Conservation (phyloP, 2,329 filamentous ascomycete species). For the Byssochlamys sp. region DNA sequence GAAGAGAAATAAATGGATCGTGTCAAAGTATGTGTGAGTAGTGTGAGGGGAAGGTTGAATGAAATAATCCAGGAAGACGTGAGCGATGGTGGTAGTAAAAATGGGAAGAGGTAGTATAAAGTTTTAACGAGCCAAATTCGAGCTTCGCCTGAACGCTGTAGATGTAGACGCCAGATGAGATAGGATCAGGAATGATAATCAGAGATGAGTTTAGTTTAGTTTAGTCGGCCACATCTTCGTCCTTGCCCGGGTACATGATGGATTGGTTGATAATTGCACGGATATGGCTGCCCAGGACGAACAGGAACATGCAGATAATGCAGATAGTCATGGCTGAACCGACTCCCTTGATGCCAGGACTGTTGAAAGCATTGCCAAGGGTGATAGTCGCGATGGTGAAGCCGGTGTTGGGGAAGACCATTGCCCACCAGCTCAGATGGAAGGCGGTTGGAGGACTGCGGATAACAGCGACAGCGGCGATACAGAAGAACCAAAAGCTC, state of each 20-base stretch:
- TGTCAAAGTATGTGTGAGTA: neutral
- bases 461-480: slow-evolving; percentile 40
- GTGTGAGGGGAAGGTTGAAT: neutral
- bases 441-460: slow-evolving; percentile 36
- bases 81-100: neutral
- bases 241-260: slow-evolving; percentile 51
- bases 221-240: slow-evolving; percentile 43
- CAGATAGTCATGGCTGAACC: slow-evolving; percentile 48
- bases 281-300: slow-evolving; percentile 42
- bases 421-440: slow-evolving; percentile 52
- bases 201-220: neutral
- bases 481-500: slow-evolving; percentile 48
- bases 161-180: neutral
- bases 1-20: neutral
- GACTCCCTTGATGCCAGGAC: slow-evolving; percentile 44
- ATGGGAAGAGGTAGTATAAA: neutral
- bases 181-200: neutral
- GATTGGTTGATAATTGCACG: slow-evolving; percentile 43
- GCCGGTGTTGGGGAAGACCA: slow-evolving; percentile 58
- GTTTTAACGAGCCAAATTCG: neutral
- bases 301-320: slow-evolving; percentile 47
- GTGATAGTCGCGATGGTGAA: slow-evolving; percentile 52
- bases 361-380: slow-evolving; percentile 46
- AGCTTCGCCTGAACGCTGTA: neutral
- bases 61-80: neutral